Evolutionary conservation across 257 asterid species (phyloP).

Genomic region (Paulownia fortunei): DNA sequence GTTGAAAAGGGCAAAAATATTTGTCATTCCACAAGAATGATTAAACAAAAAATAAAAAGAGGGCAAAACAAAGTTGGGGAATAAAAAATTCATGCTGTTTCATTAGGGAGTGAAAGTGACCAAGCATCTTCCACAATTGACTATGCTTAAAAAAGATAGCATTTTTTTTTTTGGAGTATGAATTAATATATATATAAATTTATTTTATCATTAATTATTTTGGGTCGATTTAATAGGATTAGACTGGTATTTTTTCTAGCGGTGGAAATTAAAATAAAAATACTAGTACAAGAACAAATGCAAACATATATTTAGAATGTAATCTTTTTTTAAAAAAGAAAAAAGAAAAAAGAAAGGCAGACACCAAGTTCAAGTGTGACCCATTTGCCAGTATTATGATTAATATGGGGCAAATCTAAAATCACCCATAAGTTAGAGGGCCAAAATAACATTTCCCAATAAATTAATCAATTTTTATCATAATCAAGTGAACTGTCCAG

Average conservation of each 20-base stretch:
- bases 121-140: no score
- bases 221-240: no score
- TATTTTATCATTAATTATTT: no score
- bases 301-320: no score
- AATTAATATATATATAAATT: no score
- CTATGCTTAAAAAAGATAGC: no score
- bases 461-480: not conserved
- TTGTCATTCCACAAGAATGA: slow-evolving; percentile 4
- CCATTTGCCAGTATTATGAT: not conserved
- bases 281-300: no score
- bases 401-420: not conserved
- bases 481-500: slow-evolving; percentile 12
- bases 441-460: not conserved
- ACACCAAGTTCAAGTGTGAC: not conserved
- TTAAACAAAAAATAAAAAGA: not conserved
- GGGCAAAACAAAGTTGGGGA: not conserved
- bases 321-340: not conserved
- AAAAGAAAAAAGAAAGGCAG: not conserved
- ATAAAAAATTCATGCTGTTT: no score
- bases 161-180: no score
- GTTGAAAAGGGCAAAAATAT: not conserved
- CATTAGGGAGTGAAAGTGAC: no score
- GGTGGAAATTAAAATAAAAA: no score
- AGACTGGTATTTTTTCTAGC: not conserved
- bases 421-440: slow-evolving; percentile 12